phyloP scores from a whole-genome alignment of 192 early-diverging fungal genomes.

The Obelidium mucronatum region DNA sequence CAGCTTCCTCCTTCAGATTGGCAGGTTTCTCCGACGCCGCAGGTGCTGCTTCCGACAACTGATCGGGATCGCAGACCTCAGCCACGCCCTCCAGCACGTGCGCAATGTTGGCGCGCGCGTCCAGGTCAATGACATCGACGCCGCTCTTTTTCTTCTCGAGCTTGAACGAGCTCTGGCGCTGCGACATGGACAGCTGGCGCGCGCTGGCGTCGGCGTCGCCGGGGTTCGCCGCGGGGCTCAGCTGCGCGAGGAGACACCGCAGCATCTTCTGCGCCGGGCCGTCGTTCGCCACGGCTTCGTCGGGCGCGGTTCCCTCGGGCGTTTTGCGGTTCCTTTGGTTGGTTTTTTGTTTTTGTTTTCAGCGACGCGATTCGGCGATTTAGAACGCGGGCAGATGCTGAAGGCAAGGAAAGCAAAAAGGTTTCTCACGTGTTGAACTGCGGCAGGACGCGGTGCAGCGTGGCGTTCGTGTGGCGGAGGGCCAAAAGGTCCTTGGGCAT shows the following conservation, averaged over 20 bases:
- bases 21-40: neutral
- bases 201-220: neutral
- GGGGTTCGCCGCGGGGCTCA: constrained; percentile 12
- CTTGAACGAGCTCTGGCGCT: constrained; percentile 13
- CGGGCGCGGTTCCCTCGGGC: constrained; percentile 17
- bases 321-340: constrained; percentile 25
- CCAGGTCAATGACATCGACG: constrained; percentile 7
- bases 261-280: constrained; percentile 10
- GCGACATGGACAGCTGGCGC: neutral
- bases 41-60: neutral
- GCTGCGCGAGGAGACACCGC: constrained; percentile 11
- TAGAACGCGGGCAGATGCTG: too few relatives aligned
- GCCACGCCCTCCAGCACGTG: neutral
- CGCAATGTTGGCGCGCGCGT: neutral
- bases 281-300: constrained; percentile 33
- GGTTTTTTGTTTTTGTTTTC: too few relatives aligned
- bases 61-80: neutral
- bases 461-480: too few relatives aligned
- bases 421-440: too few relatives aligned
- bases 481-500: too few relatives aligned
- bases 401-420: too few relatives aligned
- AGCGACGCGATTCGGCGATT: too few relatives aligned
- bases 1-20: constrained; percentile 24
- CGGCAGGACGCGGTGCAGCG: too few relatives aligned
- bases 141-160: constrained; percentile 14